Base-by-base conservation (phyloP, 139 green algal species). In the Chlamydomonas schloesseri region DNA sequence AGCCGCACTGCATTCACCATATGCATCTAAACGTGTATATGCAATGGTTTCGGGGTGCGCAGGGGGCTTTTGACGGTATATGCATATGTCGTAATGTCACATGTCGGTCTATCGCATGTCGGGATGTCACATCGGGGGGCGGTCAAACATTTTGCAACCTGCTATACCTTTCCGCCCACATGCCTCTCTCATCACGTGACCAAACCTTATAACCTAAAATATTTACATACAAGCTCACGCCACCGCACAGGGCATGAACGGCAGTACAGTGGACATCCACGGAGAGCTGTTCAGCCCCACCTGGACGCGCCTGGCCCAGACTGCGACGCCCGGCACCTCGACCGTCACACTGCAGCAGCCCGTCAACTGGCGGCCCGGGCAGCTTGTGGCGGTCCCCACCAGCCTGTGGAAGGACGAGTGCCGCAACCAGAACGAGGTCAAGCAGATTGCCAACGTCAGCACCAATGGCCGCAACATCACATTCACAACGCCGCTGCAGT, bases 391-490 rank as follows among this genome's bases (percentile, higher is more conserved):
- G 26, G 11, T 94, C 3, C 77, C 82, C 28, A 94, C 91, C 15
- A 90, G 71, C 81, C 88, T 90, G 8, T 94, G 73, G 73, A 68
- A 83, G 47, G 91, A 94, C 46, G 88, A 91, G 83, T 81, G 83
- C 75, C 58, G 87, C 42, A 94, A 94, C 80, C 60, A 92, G 58
- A 93, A 93, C 81, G 90, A 93, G 81, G 90, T 91, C 8, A 53
- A 77, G 53, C 88, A 73, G 26, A 79, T 93, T 4, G 20, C 28
- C 20, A 65, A 36, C 23, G 72, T 93, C 23, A 84, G 70, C 1
- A 3, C 81, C 10, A 84, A 88, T n/a, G 57, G 82, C 46, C 77
- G 62, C 24, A 91, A 86, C 4, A 0, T 93, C 18, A 60, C 62
- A 31, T 88, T 92, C 50, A 80, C 67, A 0, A 26, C 11, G 9